Base-by-base conservation (phyloP, 495 filamentous ascomycete genomes). In the Xylaria venustula region DNA sequence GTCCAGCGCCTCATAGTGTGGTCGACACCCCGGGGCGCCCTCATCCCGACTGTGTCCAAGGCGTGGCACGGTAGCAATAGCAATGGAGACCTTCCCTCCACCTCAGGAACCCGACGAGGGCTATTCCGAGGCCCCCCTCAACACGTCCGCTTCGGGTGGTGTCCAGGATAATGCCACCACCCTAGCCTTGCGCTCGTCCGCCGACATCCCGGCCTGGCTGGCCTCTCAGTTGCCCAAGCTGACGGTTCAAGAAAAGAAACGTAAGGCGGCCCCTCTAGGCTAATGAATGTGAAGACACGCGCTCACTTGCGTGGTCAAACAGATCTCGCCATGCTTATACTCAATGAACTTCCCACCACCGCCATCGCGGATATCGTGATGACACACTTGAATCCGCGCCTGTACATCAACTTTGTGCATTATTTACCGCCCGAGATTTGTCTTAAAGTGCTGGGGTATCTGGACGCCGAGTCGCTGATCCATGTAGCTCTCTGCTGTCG, bases 361-460 rank as follows among this genome's bases (percentile, higher is more conserved):
- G 83, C 85, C 12, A 85, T 96, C 51, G 85, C 88, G 15, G 81
- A 85, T n/a, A 85, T 97, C 20, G 90, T 94, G 23, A 68, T 76
- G 58, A 87, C 90, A 42, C 80, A 83, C 42, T 77, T 96, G 17
- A 86, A 87, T 47, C 90, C 88, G 7, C 84, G 90, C 6, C 87
- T 96, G 23, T 92, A 97, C 73, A 91, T 97, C 75, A 91, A 98
- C 75, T 96, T 96, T 46, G 83, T 96, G 30, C 75, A 85, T 58
- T 85, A 90, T 66, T 84, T 98, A 8, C 94, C 94, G 0, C 85
- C 90, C 1, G 94, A 98, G 70, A 85, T 98, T 58, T 93, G 89
- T 50, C 87, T 92, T 54, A 87, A 94, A 66, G 88, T 97, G 15
- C 88, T 98, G 41, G 89, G 88, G 30, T 96, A 90, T 68, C 85